Base-by-base conservation (phyloP, 495 filamentous ascomycete genomes). In the Pyrenula aspistea region DNA sequence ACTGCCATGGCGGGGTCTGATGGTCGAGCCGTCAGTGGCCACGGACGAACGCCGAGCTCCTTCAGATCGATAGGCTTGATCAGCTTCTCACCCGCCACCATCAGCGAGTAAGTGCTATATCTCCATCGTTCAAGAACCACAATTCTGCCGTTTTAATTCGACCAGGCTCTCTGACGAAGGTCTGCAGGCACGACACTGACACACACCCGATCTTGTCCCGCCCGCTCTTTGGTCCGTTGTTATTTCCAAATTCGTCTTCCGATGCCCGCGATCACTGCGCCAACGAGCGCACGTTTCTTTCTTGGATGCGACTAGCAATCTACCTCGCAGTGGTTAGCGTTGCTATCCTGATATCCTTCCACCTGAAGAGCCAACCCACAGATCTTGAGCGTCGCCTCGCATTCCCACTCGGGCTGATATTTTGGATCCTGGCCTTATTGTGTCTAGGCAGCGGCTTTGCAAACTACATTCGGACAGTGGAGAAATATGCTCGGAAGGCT, bases 301-400 rank as follows among this genome's bases (percentile, higher is more conserved):
- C 94, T 20, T 96, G 91, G 81, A 84, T 98, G 2, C 84, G 93
- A 2, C 81, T 98, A 2, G 85, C 87, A 19, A 81, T 96, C 63
- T 96, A 95, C 73, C 86, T 98, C 76, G 80, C 89, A 55, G 74
- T 98, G 25, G 92, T 97, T 20, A 81, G 89, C 10, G 75, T 92
- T 19, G 93, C 93, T 48, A 95, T 98, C 59, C 79, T 93, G 10
- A 78, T 95, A 47, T 95, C 90, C 8, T 97, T 98, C 68, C 91
- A 98, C 61, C 81, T 98, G 55, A 88, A 88, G 59, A 72, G 76
- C 20, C 69, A 83, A 57, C 88, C 93, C 2, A 81, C 83, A 1
- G 64, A 66, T 2, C 66, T 88, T 0, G 93, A 97, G 71, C 75
- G 78, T 57, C 78, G 77, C 49, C 81, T 96, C 72, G 83, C 93